Conservation (phyloP, 352 stramenopile genomes). For the Phytophthora uliginosa region DNA sequence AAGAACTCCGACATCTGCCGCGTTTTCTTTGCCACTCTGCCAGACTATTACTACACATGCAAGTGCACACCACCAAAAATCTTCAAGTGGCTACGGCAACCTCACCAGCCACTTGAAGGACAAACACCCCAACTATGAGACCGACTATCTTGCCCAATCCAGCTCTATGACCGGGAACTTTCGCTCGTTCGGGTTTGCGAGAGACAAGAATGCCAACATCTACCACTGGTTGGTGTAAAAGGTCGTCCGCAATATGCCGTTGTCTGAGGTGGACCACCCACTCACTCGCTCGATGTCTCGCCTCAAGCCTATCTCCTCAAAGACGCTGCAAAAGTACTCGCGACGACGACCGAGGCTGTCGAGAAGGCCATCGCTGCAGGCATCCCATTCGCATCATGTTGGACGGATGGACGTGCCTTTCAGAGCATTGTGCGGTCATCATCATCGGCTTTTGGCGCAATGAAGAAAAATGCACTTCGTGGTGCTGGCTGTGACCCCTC, state of each 20-base stretch:
- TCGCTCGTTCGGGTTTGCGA: not conserved
- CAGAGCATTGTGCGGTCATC: not conserved
- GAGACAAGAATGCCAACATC: not conserved
- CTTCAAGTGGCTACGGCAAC: slow-evolving; percentile 4
- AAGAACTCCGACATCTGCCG: slow-evolving; percentile 20
- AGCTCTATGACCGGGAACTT: not conserved
- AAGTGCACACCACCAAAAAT: slow-evolving; percentile 2
- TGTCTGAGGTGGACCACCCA: slow-evolving; percentile 16
- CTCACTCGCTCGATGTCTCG: not conserved
- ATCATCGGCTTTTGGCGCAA: not conserved
- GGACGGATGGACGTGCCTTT: not conserved
- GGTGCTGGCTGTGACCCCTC: not conserved
- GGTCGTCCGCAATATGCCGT: slow-evolving; percentile 13
- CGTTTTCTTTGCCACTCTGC: not conserved
- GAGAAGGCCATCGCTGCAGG: not conserved
- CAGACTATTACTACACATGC: slow-evolving; percentile 13
- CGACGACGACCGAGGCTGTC: not conserved
- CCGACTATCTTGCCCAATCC: not conserved
- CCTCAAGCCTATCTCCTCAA: slow-evolving; percentile 8
- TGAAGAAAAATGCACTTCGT: not conserved
- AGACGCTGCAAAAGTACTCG: slow-evolving; percentile 6
- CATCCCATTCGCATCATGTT: not conserved
- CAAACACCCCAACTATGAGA: not conserved
- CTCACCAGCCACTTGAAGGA: slow-evolving; percentile 11
- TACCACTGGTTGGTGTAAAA: slow-evolving; percentile 3